Percentiles rank a stretch among this genome's conserved stretches.
Conservation (phyloP, 1,139 yeast genomes). For the Suhomyces terraborum region DNA sequence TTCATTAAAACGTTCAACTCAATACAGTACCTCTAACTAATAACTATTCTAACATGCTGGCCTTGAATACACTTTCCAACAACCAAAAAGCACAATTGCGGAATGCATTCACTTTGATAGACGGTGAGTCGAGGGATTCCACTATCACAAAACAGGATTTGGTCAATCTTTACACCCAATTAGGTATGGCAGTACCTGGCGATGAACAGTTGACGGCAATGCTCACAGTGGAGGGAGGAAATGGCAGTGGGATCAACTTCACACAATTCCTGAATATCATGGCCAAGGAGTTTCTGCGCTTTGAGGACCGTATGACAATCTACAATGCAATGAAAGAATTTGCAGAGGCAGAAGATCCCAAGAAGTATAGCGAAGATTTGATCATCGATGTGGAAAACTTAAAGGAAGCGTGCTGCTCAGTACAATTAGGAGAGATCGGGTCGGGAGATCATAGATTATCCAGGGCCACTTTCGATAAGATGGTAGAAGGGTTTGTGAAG, state of each 20-base stretch:
- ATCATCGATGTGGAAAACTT: constrained; percentile 54
- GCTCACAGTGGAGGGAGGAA: constrained; percentile 39
- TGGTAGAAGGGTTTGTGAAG: constrained; percentile 58
- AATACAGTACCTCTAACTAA: no score
- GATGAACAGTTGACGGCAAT: constrained; percentile 49
- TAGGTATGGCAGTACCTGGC: constrained; percentile 46
- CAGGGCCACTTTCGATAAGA: constrained; percentile 51
- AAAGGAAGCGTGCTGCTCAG: constrained; percentile 50
- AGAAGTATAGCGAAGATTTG: constrained; percentile 28
- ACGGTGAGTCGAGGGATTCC: constrained; percentile 78
- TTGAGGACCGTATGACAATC: constrained; percentile 64
- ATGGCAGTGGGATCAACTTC: constrained; percentile 54
- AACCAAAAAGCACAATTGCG: constrained; percentile 47
- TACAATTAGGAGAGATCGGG: constrained; percentile 45
- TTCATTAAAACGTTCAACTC: neutral
- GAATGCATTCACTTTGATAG: constrained; percentile 64
- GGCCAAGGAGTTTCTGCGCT: constrained; percentile 57
- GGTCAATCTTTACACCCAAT: constrained; percentile 52
- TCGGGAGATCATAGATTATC: constrained; percentile 54
- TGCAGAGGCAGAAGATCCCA: constrained; percentile 33
- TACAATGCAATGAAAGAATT: constrained; percentile 65
- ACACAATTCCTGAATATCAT: constrained; percentile 70
- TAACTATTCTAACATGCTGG: constrained; percentile 20
- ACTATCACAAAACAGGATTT: constrained; percentile 61
- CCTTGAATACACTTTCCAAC: constrained; percentile 41